phyloP scores from a whole-genome alignment of 768 basidiomycete species.

The Hebeloma cylindrosporum region DNA sequence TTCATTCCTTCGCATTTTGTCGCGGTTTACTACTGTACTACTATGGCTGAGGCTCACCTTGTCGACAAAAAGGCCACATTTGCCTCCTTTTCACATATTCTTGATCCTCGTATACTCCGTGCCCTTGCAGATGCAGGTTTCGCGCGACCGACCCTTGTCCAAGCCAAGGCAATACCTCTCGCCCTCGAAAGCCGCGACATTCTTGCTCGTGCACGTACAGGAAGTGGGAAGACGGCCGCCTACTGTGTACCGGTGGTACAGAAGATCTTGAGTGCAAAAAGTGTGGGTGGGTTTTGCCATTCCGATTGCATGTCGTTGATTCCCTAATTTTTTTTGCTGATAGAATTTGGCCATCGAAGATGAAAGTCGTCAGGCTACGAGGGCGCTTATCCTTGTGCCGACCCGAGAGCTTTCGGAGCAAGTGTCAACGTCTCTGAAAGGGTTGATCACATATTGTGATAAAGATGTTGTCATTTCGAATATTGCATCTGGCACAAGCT shows the following conservation, averaged over 20 bases:
- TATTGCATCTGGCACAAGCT: slow-evolving; percentile 67
- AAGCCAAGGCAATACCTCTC: slow-evolving; percentile 88
- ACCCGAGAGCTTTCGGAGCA: slow-evolving; percentile 94
- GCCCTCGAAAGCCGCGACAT: slow-evolving; percentile 89
- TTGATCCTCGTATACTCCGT: slow-evolving; percentile 83
- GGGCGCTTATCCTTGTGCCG: slow-evolving; percentile 81
- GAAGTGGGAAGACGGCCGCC: slow-evolving; percentile 96
- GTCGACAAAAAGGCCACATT: slow-evolving; percentile 53
- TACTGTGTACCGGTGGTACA: slow-evolving; percentile 92
- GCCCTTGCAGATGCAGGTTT: slow-evolving; percentile 91
- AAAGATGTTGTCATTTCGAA: slow-evolving; percentile 71
- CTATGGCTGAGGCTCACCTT: slow-evolving; percentile 47
- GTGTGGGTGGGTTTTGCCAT: slow-evolving; percentile 49
- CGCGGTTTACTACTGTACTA: not conserved
- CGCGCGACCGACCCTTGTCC: slow-evolving; percentile 88
- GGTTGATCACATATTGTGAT: slow-evolving; percentile 76
- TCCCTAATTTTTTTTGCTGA: slow-evolving; percentile 3
- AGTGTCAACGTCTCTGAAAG: slow-evolving; percentile 67
- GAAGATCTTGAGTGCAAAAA: slow-evolving; percentile 80
- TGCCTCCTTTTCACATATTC: slow-evolving; percentile 66
- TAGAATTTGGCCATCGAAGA: slow-evolving; percentile 43
- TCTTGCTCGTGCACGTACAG: slow-evolving; percentile 90
- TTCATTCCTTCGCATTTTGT: slow-evolving; percentile 2
- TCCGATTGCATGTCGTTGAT: not conserved
- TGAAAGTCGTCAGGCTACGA: slow-evolving; percentile 54